Evolutionary conservation across 176 grass and related monocot genomes (phyloP).

Genomic region (Aegilops speltoides): DNA sequence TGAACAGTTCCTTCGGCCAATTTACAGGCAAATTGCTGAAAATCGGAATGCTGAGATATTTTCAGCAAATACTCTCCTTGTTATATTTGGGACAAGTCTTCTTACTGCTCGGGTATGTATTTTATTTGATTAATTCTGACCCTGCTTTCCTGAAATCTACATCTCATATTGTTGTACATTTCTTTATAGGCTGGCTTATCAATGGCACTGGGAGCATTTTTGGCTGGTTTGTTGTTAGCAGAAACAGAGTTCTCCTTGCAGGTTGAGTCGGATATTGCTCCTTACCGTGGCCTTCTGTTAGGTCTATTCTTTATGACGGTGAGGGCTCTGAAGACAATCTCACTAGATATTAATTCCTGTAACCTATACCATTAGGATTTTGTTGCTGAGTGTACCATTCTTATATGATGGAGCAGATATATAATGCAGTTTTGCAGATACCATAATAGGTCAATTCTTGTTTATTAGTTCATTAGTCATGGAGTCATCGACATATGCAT

Average conservation of each 20-base stretch:
- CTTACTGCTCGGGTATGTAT: slow-evolving; percentile 86
- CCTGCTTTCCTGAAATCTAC: slow-evolving; percentile 19
- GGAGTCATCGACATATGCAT: not conserved
- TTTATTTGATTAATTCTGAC: slow-evolving; percentile 16
- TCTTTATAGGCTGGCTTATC: slow-evolving; percentile 85
- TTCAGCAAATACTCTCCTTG: slow-evolving; percentile 98
- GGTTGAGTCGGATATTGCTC: slow-evolving; percentile 99
- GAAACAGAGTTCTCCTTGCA: slow-evolving; percentile 99
- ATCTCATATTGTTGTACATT: slow-evolving; percentile 33
- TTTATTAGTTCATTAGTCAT: slow-evolving; percentile 21
- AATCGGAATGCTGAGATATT: slow-evolving; percentile 99
- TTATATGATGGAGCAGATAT: not conserved
- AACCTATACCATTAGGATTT: not conserved
- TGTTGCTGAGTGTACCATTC: slow-evolving; percentile 19
- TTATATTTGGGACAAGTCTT: slow-evolving; percentile 98
- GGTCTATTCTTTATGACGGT: slow-evolving; percentile 99
- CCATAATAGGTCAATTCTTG: not conserved
- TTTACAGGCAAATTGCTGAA: slow-evolving; percentile 98
- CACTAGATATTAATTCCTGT: not conserved
- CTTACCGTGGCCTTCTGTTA: slow-evolving; percentile 93
- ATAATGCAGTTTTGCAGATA: slow-evolving; percentile 8
- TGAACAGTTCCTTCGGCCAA: slow-evolving; percentile 86
- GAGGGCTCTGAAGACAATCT: slow-evolving; percentile 31
- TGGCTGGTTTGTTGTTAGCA: slow-evolving; percentile 95
- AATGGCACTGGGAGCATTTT: slow-evolving; percentile 98